Percentiles rank a stretch among this genome's conserved stretches.
Evolutionary conservation across 805 yeast species (phyloP).

Genomic region (Sungouiozyma ichnusensis): DNA sequence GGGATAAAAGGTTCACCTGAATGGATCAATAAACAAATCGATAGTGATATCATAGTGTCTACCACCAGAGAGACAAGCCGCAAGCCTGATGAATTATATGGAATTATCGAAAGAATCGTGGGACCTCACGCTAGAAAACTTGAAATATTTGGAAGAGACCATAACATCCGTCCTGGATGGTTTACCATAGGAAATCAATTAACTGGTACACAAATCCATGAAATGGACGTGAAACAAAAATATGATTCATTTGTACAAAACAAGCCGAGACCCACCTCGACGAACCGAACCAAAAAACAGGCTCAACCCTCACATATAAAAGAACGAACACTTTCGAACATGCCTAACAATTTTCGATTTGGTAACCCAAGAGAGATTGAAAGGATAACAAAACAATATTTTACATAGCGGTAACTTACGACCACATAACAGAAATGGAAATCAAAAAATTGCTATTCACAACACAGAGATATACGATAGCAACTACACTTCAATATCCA

Average conservation of each 20-base stretch:
- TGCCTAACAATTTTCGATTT: not conserved
- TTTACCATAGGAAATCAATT: constrained; percentile 76
- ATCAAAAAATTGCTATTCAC: too few relatives aligned
- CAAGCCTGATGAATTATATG: constrained; percentile 87
- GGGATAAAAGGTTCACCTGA: constrained; percentile 74
- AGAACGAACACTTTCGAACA: not conserved
- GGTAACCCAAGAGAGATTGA: not conserved
- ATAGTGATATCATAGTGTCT: constrained; percentile 69
- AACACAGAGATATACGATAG: too few relatives aligned
- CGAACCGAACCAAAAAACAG: not conserved
- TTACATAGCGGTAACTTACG: too few relatives aligned
- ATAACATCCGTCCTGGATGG: constrained; percentile 86
- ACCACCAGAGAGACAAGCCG: constrained; percentile 80
- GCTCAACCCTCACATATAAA: not conserved
- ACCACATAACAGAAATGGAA: too few relatives aligned
- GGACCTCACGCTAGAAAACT: constrained; percentile 69
- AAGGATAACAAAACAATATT: not conserved
- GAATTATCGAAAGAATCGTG: constrained; percentile 72
- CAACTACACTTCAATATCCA: not conserved
- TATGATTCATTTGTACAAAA: constrained; percentile 21
- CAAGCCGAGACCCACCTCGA: not conserved
- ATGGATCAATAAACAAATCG: constrained; percentile 60
- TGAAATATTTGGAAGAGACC: constrained; percentile 83
- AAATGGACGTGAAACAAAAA: constrained; percentile 41
- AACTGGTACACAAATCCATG: constrained; percentile 46